Conservation (phyloP, 1,284 basidiomycete genomes). For the Sanghuangporus baumii region DNA sequence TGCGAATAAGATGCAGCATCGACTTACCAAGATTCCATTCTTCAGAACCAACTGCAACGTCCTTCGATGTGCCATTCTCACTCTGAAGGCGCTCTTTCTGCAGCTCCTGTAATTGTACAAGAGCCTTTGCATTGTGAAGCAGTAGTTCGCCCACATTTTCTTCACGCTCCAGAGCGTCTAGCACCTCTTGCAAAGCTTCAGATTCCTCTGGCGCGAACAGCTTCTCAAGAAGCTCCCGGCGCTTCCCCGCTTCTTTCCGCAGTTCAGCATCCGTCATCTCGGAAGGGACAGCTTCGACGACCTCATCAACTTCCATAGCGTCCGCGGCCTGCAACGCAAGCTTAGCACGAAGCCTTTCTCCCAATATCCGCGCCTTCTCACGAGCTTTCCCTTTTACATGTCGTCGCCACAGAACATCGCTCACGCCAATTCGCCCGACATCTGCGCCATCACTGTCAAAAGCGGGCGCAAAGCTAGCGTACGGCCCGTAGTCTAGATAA, state of each 20-base stretch:
- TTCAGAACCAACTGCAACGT: constrained; percentile 59
- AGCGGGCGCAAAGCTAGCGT: constrained; percentile 66
- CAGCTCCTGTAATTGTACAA: constrained; percentile 56
- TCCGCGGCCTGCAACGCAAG: constrained; percentile 2
- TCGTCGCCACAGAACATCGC: constrained; percentile 44
- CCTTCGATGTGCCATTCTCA: constrained; percentile 38
- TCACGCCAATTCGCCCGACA: constrained; percentile 53
- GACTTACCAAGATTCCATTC: constrained; percentile 72
- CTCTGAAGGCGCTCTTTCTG: constrained; percentile 50
- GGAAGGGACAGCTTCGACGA: constrained; percentile 10
- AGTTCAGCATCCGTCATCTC: constrained; percentile 1
- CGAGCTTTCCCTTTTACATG: constrained; percentile 29
- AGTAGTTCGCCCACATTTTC: constrained; percentile 61
- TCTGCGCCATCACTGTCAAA: constrained; percentile 70
- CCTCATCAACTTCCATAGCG: constrained; percentile 8
- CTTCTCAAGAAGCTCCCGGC: constrained; percentile 34
- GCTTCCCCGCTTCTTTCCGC: constrained; percentile 14
- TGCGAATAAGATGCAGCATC: not conserved
- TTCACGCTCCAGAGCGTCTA: constrained; percentile 59
- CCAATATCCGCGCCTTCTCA: constrained; percentile 15
- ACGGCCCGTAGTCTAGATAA: constrained; percentile 73
- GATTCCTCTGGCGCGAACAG: constrained; percentile 52
- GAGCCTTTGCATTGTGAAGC: constrained; percentile 54
- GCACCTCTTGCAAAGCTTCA: constrained; percentile 45
- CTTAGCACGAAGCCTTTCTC: constrained; percentile 11